Base-by-base conservation (phyloP, 345 rosid species). In the Microcos paniculata region DNA sequence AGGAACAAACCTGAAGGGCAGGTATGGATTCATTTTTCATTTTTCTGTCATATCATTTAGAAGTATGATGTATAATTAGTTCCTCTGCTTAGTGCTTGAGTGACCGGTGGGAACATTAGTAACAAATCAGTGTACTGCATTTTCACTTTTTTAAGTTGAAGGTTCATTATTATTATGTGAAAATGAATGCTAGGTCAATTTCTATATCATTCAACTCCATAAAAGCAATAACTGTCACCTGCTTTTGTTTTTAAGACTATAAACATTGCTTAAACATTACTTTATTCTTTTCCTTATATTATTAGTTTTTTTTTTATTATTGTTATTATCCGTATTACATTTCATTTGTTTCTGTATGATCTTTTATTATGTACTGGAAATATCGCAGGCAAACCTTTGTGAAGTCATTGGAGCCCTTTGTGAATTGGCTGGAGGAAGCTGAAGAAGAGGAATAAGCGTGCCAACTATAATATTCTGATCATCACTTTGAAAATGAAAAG, bases 381-480 rank as follows among this genome's bases (percentile, higher is more conserved):
- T 68, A 52, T 21, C 63, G 40, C 76, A 94, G 98, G 88, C 95
- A 94, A 92, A 87, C 79, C 77, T 94, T 96, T 85, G 98, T 96
- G 83, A 96, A 92, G 85, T 87, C 97, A 46, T 46, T 96, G 71
- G 97, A 94, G 86, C 93, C 95, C n/a, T 92, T 92, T 61, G 97
- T 96, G 79, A 92, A 85, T 8, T 96, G 98, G 99, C 95, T 96
- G 83, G 98, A 96, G 77, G 99, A 91, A 80, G 99, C 99, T 0
- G 99, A 96, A 80, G 99, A 96, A 83, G 97, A 94, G 84, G 99
- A 94, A 52, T 90, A 77, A 87, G 74, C 8, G 5, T 4, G 24
- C 6, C 10, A 33, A n/a, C 4, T 31, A 31, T 19, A 19, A n/a
- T 70, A 19, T 55, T 8, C 4, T 66, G 65, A 23, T 38, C 15